Conservation (phyloP, 2,329 filamentous ascomycete genomes). For the Microsporum audouinii region DNA sequence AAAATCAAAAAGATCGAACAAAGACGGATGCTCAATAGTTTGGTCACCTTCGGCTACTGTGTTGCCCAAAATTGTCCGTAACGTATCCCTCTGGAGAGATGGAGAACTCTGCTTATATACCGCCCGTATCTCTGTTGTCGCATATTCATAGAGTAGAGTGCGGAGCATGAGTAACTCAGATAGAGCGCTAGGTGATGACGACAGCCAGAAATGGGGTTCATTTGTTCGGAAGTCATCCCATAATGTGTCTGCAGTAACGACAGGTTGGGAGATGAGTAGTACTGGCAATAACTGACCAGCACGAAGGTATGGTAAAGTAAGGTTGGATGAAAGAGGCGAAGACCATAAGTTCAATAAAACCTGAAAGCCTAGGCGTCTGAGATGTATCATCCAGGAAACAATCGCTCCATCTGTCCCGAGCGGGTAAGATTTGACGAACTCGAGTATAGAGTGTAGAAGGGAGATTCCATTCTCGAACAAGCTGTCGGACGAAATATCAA, state of each 20-base stretch:
- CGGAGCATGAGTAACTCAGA: slow-evolving; percentile 68
- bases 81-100: slow-evolving; percentile 55
- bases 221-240: slow-evolving; percentile 61
- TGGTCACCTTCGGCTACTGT: slow-evolving; percentile 57
- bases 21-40: slow-evolving; percentile 55
- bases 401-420: slow-evolving; percentile 50
- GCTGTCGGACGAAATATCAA: slow-evolving; percentile 57
- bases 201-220: slow-evolving; percentile 56
- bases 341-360: slow-evolving; percentile 74
- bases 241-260: slow-evolving; percentile 55
- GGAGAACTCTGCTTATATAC: slow-evolving; percentile 60
- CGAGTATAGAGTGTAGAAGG: slow-evolving; percentile 71
- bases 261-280: slow-evolving; percentile 57
- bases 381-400: slow-evolving; percentile 55
- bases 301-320: slow-evolving; percentile 70
- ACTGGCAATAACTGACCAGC: slow-evolving; percentile 68
- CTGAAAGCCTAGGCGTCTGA: slow-evolving; percentile 58
- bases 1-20: slow-evolving; percentile 93
- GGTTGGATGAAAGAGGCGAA: slow-evolving; percentile 62
- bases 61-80: slow-evolving; percentile 59
- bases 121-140: slow-evolving; percentile 70
- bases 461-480: slow-evolving; percentile 58
- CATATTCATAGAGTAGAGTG: slow-evolving; percentile 70
- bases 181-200: slow-evolving; percentile 55
- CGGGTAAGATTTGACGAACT: slow-evolving; percentile 58